A percentile compares a stretch with the other conserved stretches of the same genome.
Conservation (phyloP, 176 grass and related monocot species). For the Triticum turgidum region DNA sequence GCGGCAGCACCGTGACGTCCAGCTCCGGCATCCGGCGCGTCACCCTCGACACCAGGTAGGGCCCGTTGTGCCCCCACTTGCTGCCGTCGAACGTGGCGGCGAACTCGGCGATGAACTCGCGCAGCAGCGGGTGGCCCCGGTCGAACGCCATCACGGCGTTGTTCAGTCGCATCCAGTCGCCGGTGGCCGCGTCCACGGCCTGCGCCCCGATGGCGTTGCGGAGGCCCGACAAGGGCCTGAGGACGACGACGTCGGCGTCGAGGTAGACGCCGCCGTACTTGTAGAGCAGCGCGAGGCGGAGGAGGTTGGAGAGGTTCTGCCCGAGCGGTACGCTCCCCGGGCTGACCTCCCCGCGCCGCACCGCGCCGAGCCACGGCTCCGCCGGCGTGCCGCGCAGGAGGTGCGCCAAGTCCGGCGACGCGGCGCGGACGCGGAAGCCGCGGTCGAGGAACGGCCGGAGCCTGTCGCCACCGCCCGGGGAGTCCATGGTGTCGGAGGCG, state of each 20-base stretch:
- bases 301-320: slow-evolving; percentile 95
- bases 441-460: slow-evolving; percentile 55
- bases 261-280: slow-evolving; percentile 78
- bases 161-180: slow-evolving; percentile 76
- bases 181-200: slow-evolving; percentile 46
- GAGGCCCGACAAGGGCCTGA: slow-evolving; percentile 47
- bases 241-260: slow-evolving; percentile 75
- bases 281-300: slow-evolving; percentile 67
- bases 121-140: slow-evolving; percentile 61
- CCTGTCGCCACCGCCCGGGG: slow-evolving; percentile 35
- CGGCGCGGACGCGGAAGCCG: slow-evolving; percentile 47
- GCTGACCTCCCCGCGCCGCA: slow-evolving; percentile 44
- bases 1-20: slow-evolving; percentile 58
- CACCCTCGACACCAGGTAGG: slow-evolving; percentile 88
- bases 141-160: slow-evolving; percentile 90
- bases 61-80: slow-evolving; percentile 93
- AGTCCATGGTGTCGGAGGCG: slow-evolving; percentile 72
- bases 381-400: slow-evolving; percentile 57
- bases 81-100: slow-evolving; percentile 68
- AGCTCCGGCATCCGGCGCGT: not conserved
- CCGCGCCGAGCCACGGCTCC: slow-evolving; percentile 46
- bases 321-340: slow-evolving; percentile 65
- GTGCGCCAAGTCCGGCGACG: slow-evolving; percentile 61
- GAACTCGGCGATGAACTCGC: slow-evolving; percentile 83
- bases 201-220: slow-evolving; percentile 81